Conservation (phyloP, 164 flowering plant genomes). For the Vitis labrusca region DNA sequence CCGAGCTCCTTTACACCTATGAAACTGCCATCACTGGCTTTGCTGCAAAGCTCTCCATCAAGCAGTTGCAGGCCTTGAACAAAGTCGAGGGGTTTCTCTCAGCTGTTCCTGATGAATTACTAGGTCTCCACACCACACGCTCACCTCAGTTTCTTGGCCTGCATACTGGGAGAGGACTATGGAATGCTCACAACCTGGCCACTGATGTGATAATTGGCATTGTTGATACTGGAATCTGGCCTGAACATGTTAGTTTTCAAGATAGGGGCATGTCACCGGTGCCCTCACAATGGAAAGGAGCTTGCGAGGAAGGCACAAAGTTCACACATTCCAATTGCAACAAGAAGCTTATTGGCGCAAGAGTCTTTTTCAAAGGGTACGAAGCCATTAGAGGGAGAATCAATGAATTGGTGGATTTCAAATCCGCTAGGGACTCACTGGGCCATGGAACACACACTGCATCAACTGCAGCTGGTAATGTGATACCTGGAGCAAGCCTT, state of each 20-base stretch:
- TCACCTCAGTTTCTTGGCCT: conserved; percentile 77
- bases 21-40: conserved; percentile 61
- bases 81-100: conserved; percentile 52
- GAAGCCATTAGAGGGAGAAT: conserved; percentile 41
- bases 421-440: conserved; percentile 55
- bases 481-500: conserved; percentile 44
- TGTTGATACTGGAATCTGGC: conserved; percentile 85
- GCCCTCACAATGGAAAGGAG: conserved; percentile 71
- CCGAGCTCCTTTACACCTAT: conserved; percentile 60
- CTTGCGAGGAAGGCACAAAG: conserved; percentile 51
- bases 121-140: conserved; percentile 71
- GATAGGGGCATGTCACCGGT: conserved; percentile 42
- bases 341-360: conserved; percentile 55
- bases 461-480: conserved; percentile 68
- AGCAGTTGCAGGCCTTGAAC: conserved; percentile 37
- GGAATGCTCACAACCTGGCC: conserved; percentile 39
- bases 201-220: conserved; percentile 67
- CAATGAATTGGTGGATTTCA: conserved; percentile 43
- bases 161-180: conserved; percentile 48
- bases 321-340: conserved; percentile 58
- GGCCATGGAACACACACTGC: conserved; percentile 94
- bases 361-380: conserved; percentile 54
- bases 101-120: conserved; percentile 51
- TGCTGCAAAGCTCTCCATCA: conserved; percentile 57
- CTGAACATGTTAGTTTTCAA: conserved; percentile 65